Conservation (phyloP, 75 land plant species). For the Isoetes taiwanensis region DNA sequence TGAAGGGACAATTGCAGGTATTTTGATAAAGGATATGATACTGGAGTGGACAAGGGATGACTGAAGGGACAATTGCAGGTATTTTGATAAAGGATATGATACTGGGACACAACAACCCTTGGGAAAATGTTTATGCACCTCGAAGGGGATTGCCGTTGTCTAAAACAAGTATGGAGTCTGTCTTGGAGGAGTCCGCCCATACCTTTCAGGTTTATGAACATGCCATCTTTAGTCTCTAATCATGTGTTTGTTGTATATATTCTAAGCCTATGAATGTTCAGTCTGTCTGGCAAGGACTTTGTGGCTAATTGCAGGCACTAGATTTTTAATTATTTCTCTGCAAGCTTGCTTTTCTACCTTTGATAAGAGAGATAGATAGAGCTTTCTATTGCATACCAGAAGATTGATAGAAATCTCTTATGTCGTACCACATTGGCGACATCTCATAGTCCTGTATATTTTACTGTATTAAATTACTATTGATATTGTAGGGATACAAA, state of each 20-base stretch:
- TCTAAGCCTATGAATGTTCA: no score
- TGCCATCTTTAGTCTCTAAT: no score
- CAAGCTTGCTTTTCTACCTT: no score
- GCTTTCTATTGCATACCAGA: no score
- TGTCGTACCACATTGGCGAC: no score
- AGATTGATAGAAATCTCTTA: no score
- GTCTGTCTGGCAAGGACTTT: no score
- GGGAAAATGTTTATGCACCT: slow-evolving; percentile 26
- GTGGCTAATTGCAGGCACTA: no score
- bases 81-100: slow-evolving; percentile 28
- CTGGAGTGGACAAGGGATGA: slow-evolving; percentile 32
- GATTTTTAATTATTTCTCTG: no score
- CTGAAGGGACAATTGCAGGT: slow-evolving; percentile 27
- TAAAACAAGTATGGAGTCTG: slow-evolving; percentile 2
- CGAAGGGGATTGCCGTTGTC: not conserved
- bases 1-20: slow-evolving; percentile 27
- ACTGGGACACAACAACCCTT: slow-evolving; percentile 14
- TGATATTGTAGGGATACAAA: slow-evolving; percentile 23
- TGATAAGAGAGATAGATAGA: no score
- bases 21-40: slow-evolving; percentile 26
- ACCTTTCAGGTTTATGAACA: slow-evolving; percentile 25
- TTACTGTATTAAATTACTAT: not conserved
- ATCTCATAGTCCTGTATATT: not conserved
- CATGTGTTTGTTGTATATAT: no score
- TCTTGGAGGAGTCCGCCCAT: slow-evolving; percentile 11